phyloP scores from a whole-genome alignment of 129 eudicot species.

The Artemisia tridentata region DNA sequence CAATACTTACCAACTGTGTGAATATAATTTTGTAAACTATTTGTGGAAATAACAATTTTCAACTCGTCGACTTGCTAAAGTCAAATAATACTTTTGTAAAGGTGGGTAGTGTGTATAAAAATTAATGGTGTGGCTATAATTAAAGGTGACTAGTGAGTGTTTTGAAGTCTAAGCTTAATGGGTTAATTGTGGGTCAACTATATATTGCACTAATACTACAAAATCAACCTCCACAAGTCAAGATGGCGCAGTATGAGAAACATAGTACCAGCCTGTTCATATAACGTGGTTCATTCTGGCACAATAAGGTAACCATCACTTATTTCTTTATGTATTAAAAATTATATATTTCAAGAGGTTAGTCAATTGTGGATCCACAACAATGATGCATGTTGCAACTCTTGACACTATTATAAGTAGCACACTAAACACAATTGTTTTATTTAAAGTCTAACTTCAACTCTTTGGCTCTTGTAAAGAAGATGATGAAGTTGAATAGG shows the following conservation, averaged over 20 bases:
- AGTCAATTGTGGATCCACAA: constrained; percentile 38
- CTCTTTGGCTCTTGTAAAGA: constrained; percentile 4
- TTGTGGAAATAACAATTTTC: too few species aligned
- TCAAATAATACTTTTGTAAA: constrained; percentile 27
- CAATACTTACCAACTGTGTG: too few species aligned
- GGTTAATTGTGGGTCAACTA: constrained; percentile 37
- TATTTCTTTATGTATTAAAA: constrained; percentile 26
- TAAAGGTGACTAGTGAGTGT: constrained; percentile 37
- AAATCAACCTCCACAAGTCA: constrained; percentile 39
- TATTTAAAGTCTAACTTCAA: not conserved
- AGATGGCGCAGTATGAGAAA: constrained; percentile 41
- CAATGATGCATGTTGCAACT: constrained; percentile 25
- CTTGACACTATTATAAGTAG: constrained; percentile 26
- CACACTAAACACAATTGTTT: constrained; percentile 29
- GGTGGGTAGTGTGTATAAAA: constrained; percentile 24
- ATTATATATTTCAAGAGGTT: constrained; percentile 12
- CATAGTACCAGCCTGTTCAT: constrained; percentile 34
- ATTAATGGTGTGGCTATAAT: constrained; percentile 30
- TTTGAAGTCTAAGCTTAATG: constrained; percentile 37
- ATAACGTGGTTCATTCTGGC: constrained; percentile 37
- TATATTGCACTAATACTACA: constrained; percentile 35
- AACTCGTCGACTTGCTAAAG: constrained; percentile 16
- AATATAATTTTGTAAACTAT: too few species aligned
- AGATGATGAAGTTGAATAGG: constrained; percentile 33
- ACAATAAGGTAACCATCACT: constrained; percentile 33